Evolutionary conservation across 129 eudicot species (phyloP), one percentile per base, ranked within the genome.

Genomic region (Tanacetum coccineum): DNA sequence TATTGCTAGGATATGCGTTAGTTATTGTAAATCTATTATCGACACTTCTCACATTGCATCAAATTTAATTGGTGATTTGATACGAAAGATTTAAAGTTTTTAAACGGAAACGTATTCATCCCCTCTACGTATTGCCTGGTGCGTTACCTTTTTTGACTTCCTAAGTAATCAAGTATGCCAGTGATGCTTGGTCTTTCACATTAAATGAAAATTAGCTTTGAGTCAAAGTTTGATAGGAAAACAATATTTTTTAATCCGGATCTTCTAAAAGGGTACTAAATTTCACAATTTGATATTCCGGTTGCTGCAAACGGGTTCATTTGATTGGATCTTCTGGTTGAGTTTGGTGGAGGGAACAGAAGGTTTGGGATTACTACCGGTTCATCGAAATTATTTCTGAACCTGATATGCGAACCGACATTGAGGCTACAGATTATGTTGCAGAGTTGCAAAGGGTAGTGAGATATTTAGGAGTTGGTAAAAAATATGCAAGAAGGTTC

Each of bases 401-500:
- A 79, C 99, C 99, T 51, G 99, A 93, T 77, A 86, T 93, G 96
- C 76, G 95, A 81, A 86, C 86, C 19, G 99, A 96, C 44, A 79
- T 86, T 59, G 95, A 93, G 80, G 99, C 96, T 71, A 95, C 98
- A 63, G 98, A 93, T 77, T 93, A 93, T 79, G 96, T 86, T 65
- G 91, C 99, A 21, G 99, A 93, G 76, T 28, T 93, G 77, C 99
- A 89, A 81, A 89, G 99, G 84, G 67, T 93, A 58, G 99, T 93
- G 63, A 73, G 96, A 74, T 93, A 86, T 75, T 83, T 93, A 81
- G 96, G 96, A 67, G 86, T 93, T 49, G 72, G 96, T 75, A 93
- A 93, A 96, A 42, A 93, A 93, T 73, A 88, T 88, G 95, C 95
- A 88, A 74, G 96, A 93, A 86, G 98, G 98, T 39, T 93, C 98